Evolutionary conservation across 768 basidiomycete genomes (phyloP).

Genomic region (button mushroom (Agaricus bisporus)): DNA sequence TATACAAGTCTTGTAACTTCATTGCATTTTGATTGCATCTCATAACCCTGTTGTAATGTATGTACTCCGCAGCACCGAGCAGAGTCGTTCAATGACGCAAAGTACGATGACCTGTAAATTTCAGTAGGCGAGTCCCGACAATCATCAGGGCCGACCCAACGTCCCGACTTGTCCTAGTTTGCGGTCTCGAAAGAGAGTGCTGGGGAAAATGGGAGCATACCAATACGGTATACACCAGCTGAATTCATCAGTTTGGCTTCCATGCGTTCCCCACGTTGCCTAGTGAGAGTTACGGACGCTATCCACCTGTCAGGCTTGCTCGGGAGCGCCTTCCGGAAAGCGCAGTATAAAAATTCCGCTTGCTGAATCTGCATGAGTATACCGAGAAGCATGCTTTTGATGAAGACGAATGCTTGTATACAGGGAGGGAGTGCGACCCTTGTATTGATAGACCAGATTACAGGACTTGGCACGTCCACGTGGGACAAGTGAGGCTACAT

Average conservation of each 20-base stretch:
- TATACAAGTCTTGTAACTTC: neutral
- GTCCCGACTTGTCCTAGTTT: no score
- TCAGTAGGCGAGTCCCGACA: neutral
- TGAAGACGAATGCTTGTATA: neutral
- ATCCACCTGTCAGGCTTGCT: neutral
- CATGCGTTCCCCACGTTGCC: slow-evolving; percentile 10
- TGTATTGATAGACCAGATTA: neutral
- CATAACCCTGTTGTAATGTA: neutral
- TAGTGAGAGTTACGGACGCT: neutral
- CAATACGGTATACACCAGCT: neutral
- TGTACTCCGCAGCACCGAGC: neutral
- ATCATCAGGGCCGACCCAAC: no score
- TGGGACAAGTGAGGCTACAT: slow-evolving; percentile 1
- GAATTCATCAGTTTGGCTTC: neutral
- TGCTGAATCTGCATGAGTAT: neutral
- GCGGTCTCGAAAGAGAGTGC: neutral
- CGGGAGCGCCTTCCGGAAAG: neutral
- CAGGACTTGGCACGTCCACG: neutral
- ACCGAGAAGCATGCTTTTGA: neutral
- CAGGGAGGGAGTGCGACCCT: neutral
- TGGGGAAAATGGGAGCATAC: neutral
- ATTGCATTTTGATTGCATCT: slow-evolving; percentile 8
- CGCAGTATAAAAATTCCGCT: neutral
- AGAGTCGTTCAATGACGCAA: neutral
- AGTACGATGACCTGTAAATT: neutral